phyloP scores from a whole-genome alignment of 2,329 filamentous ascomycete genomes.

The Stachybotrys echinatus region DNA sequence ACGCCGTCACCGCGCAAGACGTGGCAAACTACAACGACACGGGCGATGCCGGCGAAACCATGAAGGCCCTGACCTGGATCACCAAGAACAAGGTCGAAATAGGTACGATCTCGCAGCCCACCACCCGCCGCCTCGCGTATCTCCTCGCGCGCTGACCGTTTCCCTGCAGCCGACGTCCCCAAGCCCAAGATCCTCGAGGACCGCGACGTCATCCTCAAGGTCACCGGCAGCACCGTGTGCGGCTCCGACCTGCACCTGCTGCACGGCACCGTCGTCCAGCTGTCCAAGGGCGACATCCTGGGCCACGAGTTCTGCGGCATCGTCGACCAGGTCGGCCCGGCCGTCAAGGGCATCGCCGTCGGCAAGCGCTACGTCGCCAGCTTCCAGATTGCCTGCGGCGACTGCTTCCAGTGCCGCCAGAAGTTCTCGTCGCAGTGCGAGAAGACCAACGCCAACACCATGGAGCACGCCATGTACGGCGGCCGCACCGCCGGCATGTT shows the following conservation, averaged over 20 bases:
- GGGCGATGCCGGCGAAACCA: slow-evolving; percentile 51
- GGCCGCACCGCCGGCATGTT: slow-evolving; percentile 69
- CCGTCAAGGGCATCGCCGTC: slow-evolving; percentile 45
- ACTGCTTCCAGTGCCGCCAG: slow-evolving; percentile 73
- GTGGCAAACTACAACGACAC: slow-evolving; percentile 52
- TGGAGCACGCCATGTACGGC: slow-evolving; percentile 72
- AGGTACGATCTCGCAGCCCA: slow-evolving; percentile 26
- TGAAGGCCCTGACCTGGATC: slow-evolving; percentile 80
- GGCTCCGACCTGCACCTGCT: slow-evolving; percentile 55
- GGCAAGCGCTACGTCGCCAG: slow-evolving; percentile 74
- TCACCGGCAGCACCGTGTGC: slow-evolving; percentile 60
- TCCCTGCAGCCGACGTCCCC: slow-evolving; percentile 57
- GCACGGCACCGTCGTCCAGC: slow-evolving; percentile 50
- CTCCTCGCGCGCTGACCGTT: too few relatives aligned
- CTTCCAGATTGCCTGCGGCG: slow-evolving; percentile 75
- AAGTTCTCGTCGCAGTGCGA: slow-evolving; percentile 78
- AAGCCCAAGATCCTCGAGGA: slow-evolving; percentile 70
- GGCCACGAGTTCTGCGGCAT: slow-evolving; percentile 58
- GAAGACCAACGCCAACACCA: slow-evolving; percentile 69
- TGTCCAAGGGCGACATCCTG: slow-evolving; percentile 61
- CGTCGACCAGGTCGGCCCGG: slow-evolving; percentile 50
- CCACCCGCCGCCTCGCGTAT: too few relatives aligned
- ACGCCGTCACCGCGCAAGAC: slow-evolving; percentile 62
- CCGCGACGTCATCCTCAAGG: slow-evolving; percentile 72
- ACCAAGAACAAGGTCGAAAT: slow-evolving; percentile 75